These are phyloP conservation scores for Entomophthora muscae DNA, from an alignment of 371 early-diverging fungal genomes.

Conservation along the genomic window DNA sequence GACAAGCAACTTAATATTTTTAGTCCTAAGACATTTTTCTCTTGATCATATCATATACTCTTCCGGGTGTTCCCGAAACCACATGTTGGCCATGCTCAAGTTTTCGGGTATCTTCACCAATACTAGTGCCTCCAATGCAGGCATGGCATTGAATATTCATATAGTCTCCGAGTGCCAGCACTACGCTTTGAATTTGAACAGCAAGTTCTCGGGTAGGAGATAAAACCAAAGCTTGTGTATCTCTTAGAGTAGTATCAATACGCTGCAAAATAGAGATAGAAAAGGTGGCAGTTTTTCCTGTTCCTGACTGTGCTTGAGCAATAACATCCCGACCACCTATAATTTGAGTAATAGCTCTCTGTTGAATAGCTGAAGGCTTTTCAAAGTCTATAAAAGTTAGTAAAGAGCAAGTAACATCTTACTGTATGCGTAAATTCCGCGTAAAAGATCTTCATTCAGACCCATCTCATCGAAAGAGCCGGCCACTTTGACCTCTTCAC, in stretches of 20 bases:
- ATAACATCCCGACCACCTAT: constrained; percentile 90
- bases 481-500: constrained; percentile 48
- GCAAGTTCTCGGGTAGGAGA: constrained; percentile 99
- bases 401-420: constrained; percentile 6
- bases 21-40: constrained; percentile 69
- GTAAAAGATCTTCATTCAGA: constrained; percentile 84
- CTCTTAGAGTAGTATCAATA: constrained; percentile 63
- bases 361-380: constrained; percentile 95
- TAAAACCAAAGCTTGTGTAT: constrained; percentile 94
- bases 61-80: constrained; percentile 98
- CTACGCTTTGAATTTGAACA: constrained; percentile 86
- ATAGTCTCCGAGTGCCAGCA: constrained; percentile 83
- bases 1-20: constrained; percentile 88
- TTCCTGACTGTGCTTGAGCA: constrained; percentile 99
- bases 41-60: constrained; percentile 98
- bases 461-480: constrained; percentile 84
- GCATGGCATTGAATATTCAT: constrained; percentile 88
- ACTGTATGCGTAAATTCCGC: constrained; percentile 96
- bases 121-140: constrained; percentile 93
- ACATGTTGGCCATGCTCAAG: constrained; percentile 83
- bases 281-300: constrained; percentile 99
- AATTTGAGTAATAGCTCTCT: constrained; percentile 91
- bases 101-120: constrained; percentile 80
- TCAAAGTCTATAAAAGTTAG: constrained; percentile 32
- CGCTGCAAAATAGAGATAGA: constrained; percentile 92